Conservation (phyloP, 108 stramenopile genomes). For the Epipyxis sp. region DNA sequence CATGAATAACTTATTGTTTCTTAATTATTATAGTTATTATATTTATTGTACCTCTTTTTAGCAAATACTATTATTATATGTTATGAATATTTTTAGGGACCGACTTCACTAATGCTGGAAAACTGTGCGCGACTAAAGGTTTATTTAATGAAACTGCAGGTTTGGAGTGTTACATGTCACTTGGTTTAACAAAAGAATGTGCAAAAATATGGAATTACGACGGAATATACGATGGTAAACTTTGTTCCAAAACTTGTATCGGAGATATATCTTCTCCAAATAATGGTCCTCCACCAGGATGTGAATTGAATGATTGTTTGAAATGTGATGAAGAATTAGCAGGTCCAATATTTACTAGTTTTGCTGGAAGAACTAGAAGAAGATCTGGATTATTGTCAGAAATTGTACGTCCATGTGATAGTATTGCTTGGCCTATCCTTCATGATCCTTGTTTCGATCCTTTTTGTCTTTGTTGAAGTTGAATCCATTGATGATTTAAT, state of each 20-base stretch:
- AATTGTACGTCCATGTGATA: too few species aligned
- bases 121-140: slow-evolving; percentile 34
- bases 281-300: slow-evolving; percentile 54
- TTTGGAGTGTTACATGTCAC: slow-evolving; percentile 26
- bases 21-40: too few species aligned
- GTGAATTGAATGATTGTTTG: slow-evolving; percentile 53
- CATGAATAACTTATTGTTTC: too few species aligned
- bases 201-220: slow-evolving; percentile 41
- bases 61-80: slow-evolving; percentile 4
- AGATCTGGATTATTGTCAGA: slow-evolving; percentile 54
- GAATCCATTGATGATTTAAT: too few species aligned
- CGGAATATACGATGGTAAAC: slow-evolving; percentile 14
- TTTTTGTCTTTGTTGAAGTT: too few species aligned
- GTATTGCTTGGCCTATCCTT: too few species aligned
- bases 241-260: slow-evolving; percentile 22
- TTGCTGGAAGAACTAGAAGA: slow-evolving; percentile 57
- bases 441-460: too few species aligned
- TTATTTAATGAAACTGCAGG: slow-evolving; percentile 26
- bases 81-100: too few species aligned
- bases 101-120: slow-evolving; percentile 33
- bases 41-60: neutral
- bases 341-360: slow-evolving; percentile 43
- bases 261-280: slow-evolving; percentile 15
- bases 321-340: slow-evolving; percentile 56
- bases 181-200: slow-evolving; percentile 35